Evolutionary conservation across 805 yeast species (phyloP).

Genomic region (Kodamaea kaohsiungensis): DNA sequence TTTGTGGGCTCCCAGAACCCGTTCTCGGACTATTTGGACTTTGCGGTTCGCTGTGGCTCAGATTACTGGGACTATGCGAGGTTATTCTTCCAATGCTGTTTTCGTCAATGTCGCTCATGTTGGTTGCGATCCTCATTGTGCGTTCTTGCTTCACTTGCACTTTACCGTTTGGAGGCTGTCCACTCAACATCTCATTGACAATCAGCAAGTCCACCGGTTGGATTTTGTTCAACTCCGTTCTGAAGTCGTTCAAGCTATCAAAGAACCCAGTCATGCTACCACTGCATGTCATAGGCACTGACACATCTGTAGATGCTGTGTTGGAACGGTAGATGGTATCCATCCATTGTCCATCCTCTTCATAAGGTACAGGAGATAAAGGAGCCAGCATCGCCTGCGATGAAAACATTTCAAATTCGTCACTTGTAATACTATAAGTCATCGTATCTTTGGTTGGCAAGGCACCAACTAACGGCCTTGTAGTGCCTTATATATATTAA

Average conservation of each 20-base stretch:
- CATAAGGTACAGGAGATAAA: constrained; percentile 5
- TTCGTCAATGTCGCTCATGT: not conserved
- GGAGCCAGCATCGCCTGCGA: constrained; percentile 8
- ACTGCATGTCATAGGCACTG: constrained; percentile 5
- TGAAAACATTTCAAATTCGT: constrained; percentile 5
- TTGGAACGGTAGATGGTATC: constrained; percentile 2
- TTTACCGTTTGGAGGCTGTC: not conserved
- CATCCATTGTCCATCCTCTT: constrained; percentile 3
- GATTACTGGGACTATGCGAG: not conserved
- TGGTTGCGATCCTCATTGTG: not conserved
- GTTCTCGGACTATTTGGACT: not conserved
- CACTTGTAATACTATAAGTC: not conserved
- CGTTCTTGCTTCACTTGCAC: not conserved
- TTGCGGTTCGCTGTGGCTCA: not conserved
- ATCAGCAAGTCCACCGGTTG: constrained; percentile 7
- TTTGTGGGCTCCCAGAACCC: not conserved
- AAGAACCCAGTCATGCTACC: constrained; percentile 8
- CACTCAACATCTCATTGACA: not conserved
- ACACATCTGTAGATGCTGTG: constrained; percentile 1
- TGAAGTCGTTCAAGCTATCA: constrained; percentile 7
- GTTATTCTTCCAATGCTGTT: not conserved
- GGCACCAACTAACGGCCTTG: not conserved
- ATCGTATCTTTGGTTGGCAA: not conserved
- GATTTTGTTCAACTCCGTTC: not conserved
- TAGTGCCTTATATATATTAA: not conserved